Base-by-base conservation (phyloP, 169 alveolate species). In the Prorocentrum cordatum region DNA sequence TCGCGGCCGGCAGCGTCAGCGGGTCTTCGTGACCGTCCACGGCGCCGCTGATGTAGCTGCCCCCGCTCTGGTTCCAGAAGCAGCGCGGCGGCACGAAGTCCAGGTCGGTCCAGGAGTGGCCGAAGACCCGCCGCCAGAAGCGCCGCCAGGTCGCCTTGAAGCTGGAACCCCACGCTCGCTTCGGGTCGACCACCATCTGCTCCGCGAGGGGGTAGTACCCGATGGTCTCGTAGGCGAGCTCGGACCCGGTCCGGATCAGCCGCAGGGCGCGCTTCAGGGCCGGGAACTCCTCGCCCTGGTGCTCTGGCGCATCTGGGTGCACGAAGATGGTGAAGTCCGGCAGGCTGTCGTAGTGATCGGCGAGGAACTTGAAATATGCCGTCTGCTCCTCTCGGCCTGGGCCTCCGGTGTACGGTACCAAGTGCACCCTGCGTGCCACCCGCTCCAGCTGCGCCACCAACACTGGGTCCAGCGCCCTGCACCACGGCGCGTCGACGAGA, bases 301-400 rank as follows among this genome's bases (percentile, higher is more conserved):
- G 71, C 71, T 62, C 71, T 6, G 71, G 71, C 79, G 54, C 29
- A 20, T 84, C 92, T 3, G 92, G 92, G 20, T 84, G 92, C 24
- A 70, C 85, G n/a, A 84, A 84, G 58, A 84, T 84, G 66, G 83
- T 68, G 54, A 68, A 84, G 29, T 84, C 92, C 7, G 83, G 83
- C 66, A 84, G 16, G 50, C 27, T 35, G 64, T 84, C 92, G 72
- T 75, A 84, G 66, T 84, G 42, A 29, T 84, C 92, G 24, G 61
- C 47, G 62, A 84, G 67, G 67, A 35, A 70, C 26, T 68, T 67
- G 77, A 84, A 84, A 31, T 84, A 84, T 1, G 85, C 73, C 26
- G 75, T 84, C 80, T 84, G 92, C 66, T 84, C 92, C 50, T 84
- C 92, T 33, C 91, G 36, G 26, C 64, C 64, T 1, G 91, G 91